Evolutionary conservation across 352 stramenopile species (phyloP).

Genomic region (Globisporangium viniferum): DNA sequence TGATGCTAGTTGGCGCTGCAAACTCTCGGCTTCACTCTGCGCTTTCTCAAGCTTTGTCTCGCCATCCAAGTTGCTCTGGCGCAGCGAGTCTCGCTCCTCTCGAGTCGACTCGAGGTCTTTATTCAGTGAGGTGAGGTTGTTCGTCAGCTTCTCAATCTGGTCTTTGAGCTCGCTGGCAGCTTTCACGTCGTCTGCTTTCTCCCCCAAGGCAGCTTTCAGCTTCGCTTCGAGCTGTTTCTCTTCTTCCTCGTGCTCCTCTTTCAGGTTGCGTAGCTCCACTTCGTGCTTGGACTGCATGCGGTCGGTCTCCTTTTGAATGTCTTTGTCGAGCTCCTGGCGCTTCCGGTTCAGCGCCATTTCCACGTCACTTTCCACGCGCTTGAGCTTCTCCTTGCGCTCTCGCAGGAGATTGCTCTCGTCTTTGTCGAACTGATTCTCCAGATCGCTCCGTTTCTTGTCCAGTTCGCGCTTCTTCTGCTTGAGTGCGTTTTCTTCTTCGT

Average conservation of each 20-base stretch:
- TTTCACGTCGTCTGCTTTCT: constrained; percentile 22
- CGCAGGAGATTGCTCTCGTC: constrained; percentile 52
- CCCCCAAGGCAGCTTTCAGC: constrained; percentile 26
- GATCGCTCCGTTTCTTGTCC: constrained; percentile 62
- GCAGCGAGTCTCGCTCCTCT: neutral
- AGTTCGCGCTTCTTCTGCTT: constrained; percentile 62
- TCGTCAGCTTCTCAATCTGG: constrained; percentile 25
- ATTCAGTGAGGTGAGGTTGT: constrained; percentile 17
- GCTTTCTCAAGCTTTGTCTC: constrained; percentile 5
- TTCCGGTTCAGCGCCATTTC: constrained; percentile 41
- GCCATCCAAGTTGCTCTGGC: neutral
- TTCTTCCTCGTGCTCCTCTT: constrained; percentile 33
- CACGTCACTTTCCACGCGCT: constrained; percentile 50
- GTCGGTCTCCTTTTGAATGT: constrained; percentile 42
- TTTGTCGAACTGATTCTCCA: constrained; percentile 69
- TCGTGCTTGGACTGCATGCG: constrained; percentile 40
- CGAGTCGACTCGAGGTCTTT: constrained; percentile 16
- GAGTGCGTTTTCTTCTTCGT: constrained; percentile 50
- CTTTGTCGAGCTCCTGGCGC: constrained; percentile 56
- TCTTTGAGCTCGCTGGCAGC: constrained; percentile 26
- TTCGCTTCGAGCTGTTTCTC: constrained; percentile 31
- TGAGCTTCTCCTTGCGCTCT: constrained; percentile 63
- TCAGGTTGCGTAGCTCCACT: constrained; percentile 39
- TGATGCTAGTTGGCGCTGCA: neutral
- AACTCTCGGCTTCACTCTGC: neutral